Evolutionary conservation across 345 rosid genomes (phyloP).

Genomic region (Pugionium cornutum): DNA sequence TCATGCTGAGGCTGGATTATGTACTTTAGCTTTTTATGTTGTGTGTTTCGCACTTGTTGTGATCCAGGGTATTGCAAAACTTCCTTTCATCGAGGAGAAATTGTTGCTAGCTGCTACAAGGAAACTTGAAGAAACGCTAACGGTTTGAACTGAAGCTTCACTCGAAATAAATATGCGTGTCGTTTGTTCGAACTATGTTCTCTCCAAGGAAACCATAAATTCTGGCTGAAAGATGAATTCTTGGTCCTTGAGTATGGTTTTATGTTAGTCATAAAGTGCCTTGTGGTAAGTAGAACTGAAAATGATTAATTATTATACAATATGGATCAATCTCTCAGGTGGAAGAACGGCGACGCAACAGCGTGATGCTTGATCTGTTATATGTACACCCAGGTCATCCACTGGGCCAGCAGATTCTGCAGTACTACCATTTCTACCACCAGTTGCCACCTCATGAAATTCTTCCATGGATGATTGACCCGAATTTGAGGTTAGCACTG

Average conservation of each 20-base stretch:
- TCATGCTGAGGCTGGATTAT: constrained; percentile 5
- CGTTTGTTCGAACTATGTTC: constrained; percentile 16
- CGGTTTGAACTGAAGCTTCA: constrained; percentile 53
- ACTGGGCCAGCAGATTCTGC: constrained; percentile 50
- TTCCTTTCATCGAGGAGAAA: constrained; percentile 91
- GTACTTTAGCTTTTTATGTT: constrained; percentile 21
- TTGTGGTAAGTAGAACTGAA: constrained; percentile 10
- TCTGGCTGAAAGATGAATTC: constrained; percentile 15
- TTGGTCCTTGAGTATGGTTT: neutral
- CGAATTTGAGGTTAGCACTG: constrained; percentile 62
- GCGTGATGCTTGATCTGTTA: constrained; percentile 84
- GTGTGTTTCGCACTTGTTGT: constrained; percentile 30
- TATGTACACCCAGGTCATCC: constrained; percentile 74
- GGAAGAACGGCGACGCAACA: constrained; percentile 79
- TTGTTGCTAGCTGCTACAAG: constrained; percentile 73
- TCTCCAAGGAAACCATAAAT: constrained; percentile 14
- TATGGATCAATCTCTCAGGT: constrained; percentile 48
- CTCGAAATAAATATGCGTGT: constrained; percentile 14
- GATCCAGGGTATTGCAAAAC: constrained; percentile 83
- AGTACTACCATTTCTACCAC: constrained; percentile 43
- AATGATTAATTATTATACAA: constrained; percentile 13
- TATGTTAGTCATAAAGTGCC: constrained; percentile 7
- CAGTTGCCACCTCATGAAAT: constrained; percentile 50
- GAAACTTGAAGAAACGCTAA: constrained; percentile 76
- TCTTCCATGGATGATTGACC: constrained; percentile 48